Evolutionary conservation across 1,139 yeast genomes (phyloP).

Genomic region (Sugiyamaella novakii): DNA sequence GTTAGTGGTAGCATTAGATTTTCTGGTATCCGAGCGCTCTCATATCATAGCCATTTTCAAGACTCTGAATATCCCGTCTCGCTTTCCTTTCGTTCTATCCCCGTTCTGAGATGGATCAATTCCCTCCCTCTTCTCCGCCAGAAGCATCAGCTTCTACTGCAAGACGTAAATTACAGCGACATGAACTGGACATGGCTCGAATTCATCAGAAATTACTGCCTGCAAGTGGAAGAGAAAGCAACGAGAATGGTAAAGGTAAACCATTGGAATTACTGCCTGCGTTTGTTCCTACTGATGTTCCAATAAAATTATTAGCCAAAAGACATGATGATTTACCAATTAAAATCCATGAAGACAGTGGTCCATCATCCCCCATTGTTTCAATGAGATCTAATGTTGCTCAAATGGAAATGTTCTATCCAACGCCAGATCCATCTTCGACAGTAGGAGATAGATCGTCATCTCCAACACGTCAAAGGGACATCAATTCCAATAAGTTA

Average conservation of each 20-base stretch:
- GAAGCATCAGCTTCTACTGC: constrained; percentile 9
- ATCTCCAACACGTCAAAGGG: constrained; percentile 26
- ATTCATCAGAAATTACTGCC: constrained; percentile 8
- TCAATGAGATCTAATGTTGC: constrained; percentile 2
- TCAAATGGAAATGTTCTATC: constrained; percentile 28
- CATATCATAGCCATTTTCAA: no score
- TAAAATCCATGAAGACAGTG: constrained; percentile 26
- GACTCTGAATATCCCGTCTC: no score
- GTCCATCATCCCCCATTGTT: constrained; percentile 19
- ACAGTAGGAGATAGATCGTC: constrained; percentile 29
- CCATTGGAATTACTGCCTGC: constrained; percentile 30
- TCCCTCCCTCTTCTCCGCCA: constrained; percentile 30
- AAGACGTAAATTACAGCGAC: constrained; percentile 2
- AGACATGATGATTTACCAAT: constrained; percentile 17
- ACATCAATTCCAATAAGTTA: constrained; percentile 10
- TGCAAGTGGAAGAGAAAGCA: neutral
- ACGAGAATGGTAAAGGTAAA: neutral
- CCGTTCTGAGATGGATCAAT: constrained; percentile 22
- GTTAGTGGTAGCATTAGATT: no score
- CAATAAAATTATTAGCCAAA: neutral
- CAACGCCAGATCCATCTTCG: constrained; percentile 39
- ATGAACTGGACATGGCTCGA: constrained; percentile 12
- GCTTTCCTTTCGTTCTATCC: no score
- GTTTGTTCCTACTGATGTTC: constrained; percentile 25
- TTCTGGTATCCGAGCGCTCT: no score